Conservation (phyloP, 108 stramenopile genomes). For the Nannochloropsis oceanica region DNA sequence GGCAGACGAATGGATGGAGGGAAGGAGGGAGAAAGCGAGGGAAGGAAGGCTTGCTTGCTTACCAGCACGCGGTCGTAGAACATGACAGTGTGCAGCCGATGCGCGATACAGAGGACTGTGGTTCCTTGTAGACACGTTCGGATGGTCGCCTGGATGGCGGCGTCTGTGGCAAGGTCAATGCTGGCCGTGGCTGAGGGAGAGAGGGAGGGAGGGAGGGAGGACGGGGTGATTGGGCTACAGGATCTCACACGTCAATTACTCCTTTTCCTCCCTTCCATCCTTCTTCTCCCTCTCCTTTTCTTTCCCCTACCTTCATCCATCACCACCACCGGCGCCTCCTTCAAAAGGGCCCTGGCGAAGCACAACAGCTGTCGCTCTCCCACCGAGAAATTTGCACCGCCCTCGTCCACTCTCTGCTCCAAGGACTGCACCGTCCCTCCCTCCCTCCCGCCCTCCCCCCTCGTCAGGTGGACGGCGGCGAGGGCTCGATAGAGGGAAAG, state of each 20-base stretch:
- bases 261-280: neutral
- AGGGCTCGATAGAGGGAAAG: neutral
- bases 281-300: neutral
- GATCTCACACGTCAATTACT: too few relatives aligned
- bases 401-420: constrained; percentile 49
- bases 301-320: neutral
- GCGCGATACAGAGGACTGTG: neutral
- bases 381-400: constrained; percentile 73
- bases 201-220: neutral
- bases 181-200: neutral
- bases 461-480: too few relatives aligned
- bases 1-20: neutral
- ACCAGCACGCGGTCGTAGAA: neutral
- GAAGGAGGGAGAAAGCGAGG: neutral
- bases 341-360: constrained; percentile 77
- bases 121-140: too few relatives aligned
- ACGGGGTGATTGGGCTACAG: neutral
- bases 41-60: neutral
- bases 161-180: neutral
- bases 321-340: constrained; percentile 12
- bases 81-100: neutral
- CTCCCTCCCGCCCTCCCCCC: neutral
- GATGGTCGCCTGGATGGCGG: neutral
- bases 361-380: constrained; percentile 91
- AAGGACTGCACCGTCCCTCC: neutral